These are phyloP conservation scores for Durusdinium trenchii DNA, from an alignment of 73 alveolate species.

Conservation along the genomic window DNA sequence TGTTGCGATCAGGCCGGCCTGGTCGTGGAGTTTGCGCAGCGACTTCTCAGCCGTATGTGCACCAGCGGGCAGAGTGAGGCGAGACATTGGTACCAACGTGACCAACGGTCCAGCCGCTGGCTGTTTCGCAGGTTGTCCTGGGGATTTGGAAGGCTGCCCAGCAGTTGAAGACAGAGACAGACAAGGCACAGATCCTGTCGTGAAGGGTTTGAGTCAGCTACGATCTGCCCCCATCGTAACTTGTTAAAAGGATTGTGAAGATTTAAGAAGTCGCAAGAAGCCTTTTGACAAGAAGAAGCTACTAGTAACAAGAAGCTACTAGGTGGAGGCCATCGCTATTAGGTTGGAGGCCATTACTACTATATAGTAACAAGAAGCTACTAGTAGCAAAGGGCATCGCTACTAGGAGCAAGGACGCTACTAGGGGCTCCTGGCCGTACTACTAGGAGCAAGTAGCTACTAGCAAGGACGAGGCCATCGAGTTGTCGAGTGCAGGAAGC, in stretches of 20 bases:
- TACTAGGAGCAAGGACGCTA: too few relatives aligned
- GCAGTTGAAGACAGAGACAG: neutral
- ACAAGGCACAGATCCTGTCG: neutral
- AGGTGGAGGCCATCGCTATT: too few relatives aligned
- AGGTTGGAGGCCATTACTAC: too few relatives aligned
- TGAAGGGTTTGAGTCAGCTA: neutral
- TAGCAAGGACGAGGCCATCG: neutral
- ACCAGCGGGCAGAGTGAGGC: conserved; percentile 41
- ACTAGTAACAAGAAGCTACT: too few relatives aligned
- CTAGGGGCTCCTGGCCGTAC: too few relatives aligned
- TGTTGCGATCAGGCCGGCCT: neutral
- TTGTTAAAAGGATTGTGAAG: neutral
- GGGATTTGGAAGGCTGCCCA: conserved; percentile 69
- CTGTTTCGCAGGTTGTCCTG: conserved; percentile 28
- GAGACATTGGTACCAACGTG: neutral
- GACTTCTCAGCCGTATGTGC: conserved; percentile 50
- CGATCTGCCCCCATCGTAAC: neutral
- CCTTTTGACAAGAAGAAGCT: neutral
- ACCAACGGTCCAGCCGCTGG: neutral
- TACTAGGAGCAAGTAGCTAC: too few relatives aligned
- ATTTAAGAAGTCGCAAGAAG: neutral
- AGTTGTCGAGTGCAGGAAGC: neutral
- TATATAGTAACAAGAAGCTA: too few relatives aligned
- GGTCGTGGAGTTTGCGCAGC: conserved; percentile 41
- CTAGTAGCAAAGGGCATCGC: too few relatives aligned